A percentile compares a stretch with the other conserved stretches of the same genome.
Evolutionary conservation across 2,329 filamentous ascomycete genomes (phyloP).

Genomic region (Colletotrichum orbiculare): DNA sequence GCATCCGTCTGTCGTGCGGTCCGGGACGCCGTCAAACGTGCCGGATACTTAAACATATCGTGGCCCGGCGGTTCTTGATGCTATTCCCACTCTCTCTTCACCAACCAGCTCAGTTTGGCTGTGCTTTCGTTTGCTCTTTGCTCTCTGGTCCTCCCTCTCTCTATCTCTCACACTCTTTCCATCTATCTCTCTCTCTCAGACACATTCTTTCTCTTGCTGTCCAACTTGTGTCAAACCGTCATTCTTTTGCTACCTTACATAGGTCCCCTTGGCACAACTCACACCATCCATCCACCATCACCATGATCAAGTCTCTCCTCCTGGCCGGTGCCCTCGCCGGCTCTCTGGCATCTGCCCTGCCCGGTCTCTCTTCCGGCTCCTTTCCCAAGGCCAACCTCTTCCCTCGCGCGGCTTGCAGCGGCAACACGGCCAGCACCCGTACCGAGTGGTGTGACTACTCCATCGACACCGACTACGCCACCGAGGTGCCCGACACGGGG

Average conservation of each 20-base stretch:
- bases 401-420: conserved; percentile 36
- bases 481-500: conserved; percentile 56
- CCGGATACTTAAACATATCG: conserved; percentile 23
- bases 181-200: neutral
- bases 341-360: conserved; percentile 24
- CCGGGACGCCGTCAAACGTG: neutral
- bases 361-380: conserved; percentile 3
- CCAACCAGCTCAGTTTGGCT: conserved; percentile 17
- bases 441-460: conserved; percentile 60
- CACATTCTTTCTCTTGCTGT: neutral
- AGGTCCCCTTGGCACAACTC: conserved; percentile 9
- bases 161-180: conserved; percentile 19
- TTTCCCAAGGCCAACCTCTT: conserved; percentile 18
- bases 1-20: neutral
- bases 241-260: conserved; percentile 7
- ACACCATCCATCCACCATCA: conserved; percentile 14
- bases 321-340: conserved; percentile 19
- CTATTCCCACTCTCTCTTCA: conserved; percentile 16
- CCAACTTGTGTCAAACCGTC: conserved; percentile 19
- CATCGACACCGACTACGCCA: conserved; percentile 59
- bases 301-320: conserved; percentile 23
- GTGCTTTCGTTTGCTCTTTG: conserved; percentile 21
- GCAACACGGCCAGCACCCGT: conserved; percentile 48
- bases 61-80: conserved; percentile 1
- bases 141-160: neutral